These are phyloP conservation scores for Colletotrichum lupini DNA, from an alignment of 2,329 filamentous ascomycete genomes.

Conservation along the genomic window DNA sequence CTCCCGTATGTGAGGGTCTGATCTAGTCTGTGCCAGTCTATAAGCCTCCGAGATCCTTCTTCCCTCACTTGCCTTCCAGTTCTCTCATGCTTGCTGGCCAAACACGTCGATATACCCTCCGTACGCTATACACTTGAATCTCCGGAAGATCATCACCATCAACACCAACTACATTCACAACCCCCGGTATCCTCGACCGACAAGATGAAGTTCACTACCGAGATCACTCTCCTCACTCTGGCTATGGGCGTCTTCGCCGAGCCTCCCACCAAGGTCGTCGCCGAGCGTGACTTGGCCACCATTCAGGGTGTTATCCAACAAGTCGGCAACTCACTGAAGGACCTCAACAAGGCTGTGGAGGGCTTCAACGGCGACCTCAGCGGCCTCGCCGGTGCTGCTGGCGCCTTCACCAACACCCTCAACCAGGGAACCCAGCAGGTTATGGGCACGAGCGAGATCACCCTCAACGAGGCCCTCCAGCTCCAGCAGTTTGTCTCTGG, in stretches of 20 bases:
- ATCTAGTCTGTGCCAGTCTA: conserved; percentile 29
- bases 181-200: neutral
- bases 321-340: conserved; percentile 37
- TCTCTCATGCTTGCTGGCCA: conserved; percentile 24
- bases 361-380: conserved; percentile 39
- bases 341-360: conserved; percentile 39
- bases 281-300: conserved; percentile 34
- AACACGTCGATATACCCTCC: conserved; percentile 7
- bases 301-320: conserved; percentile 34
- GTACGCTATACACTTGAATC: neutral
- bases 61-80: too few relatives aligned
- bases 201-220: conserved; percentile 38
- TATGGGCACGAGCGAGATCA: conserved; percentile 33
- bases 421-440: conserved; percentile 34
- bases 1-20: neutral
- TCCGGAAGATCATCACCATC: conserved; percentile 1
- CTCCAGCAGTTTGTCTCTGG: conserved; percentile 35
- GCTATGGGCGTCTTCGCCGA: conserved; percentile 36
- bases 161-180: neutral
- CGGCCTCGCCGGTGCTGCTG: conserved; percentile 37
- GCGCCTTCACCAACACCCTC: conserved; percentile 37
- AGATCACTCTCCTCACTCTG: conserved; percentile 31
- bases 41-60: conserved; percentile 23
- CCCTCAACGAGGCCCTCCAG: conserved; percentile 35
- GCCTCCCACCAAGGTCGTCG: conserved; percentile 25